These are phyloP conservation scores for Flueggea neowawraea DNA, from an alignment of 441 rosid genomes.

Conservation along the genomic window DNA sequence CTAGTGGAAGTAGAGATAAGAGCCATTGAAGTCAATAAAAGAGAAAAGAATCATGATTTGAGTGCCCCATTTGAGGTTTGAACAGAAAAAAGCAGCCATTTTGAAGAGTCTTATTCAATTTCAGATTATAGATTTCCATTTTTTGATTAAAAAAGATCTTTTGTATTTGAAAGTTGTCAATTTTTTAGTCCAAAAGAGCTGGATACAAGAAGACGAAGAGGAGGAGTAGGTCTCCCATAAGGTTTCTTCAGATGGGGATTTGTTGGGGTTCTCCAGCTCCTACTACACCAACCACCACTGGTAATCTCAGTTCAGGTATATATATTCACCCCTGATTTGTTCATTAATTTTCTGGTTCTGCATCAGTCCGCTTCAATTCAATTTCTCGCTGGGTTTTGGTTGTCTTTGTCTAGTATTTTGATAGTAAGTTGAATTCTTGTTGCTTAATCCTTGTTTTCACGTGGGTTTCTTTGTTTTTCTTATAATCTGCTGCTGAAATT, in stretches of 20 bases:
- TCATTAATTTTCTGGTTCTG: too few species aligned
- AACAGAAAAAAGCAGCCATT: background rate
- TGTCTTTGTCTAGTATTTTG: too few species aligned
- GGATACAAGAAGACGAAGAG: background rate
- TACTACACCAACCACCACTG: slow-evolving; percentile 46
- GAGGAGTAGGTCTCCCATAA: background rate
- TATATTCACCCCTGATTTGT: background rate
- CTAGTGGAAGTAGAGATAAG: background rate
- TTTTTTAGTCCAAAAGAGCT: background rate
- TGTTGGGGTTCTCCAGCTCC: slow-evolving; percentile 58
- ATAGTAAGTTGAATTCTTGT: too few species aligned
- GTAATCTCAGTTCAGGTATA: slow-evolving; percentile 47
- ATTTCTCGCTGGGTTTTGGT: too few species aligned
- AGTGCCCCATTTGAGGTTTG: background rate
- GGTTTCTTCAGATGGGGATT: slow-evolving; percentile 47
- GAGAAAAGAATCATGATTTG: background rate
- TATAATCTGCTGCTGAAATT: too few species aligned
- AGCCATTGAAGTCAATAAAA: background rate
- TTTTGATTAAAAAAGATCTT: background rate
- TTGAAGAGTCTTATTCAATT: background rate
- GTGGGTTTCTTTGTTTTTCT: too few species aligned
- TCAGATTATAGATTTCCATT: background rate
- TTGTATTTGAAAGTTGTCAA: background rate
- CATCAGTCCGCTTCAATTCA: too few species aligned
- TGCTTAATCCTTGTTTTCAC: too few species aligned